Base-by-base conservation (phyloP, 2,329 filamentous ascomycete genomes). In the Botrytis hyacinthi region DNA sequence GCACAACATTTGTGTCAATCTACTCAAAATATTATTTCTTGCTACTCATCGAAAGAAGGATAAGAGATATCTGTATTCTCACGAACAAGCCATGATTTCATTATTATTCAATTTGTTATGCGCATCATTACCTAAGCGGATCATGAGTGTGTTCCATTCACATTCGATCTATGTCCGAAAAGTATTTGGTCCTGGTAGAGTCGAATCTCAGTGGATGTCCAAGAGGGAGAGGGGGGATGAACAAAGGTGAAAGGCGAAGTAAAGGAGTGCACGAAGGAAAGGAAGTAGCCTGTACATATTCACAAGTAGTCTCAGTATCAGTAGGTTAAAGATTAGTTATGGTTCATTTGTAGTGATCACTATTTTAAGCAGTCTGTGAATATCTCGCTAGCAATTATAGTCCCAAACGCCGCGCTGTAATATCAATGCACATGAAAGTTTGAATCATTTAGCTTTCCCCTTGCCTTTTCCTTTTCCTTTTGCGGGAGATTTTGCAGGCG, bases 401-500 rank as follows among this genome's bases (percentile, higher is more conserved):
- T 26, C 68, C 67, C 32, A 22, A 73, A 71, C 72, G 72, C 72
- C 72, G 37, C 68, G 72, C 72, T 73, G 35, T 65, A 60, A 65
- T 60, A 59, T 22, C 35, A 61, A 54, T 54, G 7, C 18, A 32
- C 44, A 14, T 26, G 29, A n/a, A 16, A n/a, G 2, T 48, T 9
- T 32, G 7, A n/a, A 54, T 73, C 35, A 73, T 63, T 75, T 78
- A 14, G 73, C 62, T 20, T 72, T 72, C 12, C 65, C 74, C 66
- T 72, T 76, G 16, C 73, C 74, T 57, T 75, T 77, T 59, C 73
- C 76, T 63, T 73, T 76, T 51, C 46, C 71, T 57, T 77, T 78
- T 3, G 70, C 71, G 22, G 71, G 57, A 63, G 81, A 83, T 76
- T 84, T 86, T 32, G 81, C 83, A 73, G 65, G 26, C 4, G 35